A percentile compares a stretch with the other conserved stretches of the same genome.
Conservation (phyloP, 2,329 filamentous ascomycete species). For the Monosporascus sp. region DNA sequence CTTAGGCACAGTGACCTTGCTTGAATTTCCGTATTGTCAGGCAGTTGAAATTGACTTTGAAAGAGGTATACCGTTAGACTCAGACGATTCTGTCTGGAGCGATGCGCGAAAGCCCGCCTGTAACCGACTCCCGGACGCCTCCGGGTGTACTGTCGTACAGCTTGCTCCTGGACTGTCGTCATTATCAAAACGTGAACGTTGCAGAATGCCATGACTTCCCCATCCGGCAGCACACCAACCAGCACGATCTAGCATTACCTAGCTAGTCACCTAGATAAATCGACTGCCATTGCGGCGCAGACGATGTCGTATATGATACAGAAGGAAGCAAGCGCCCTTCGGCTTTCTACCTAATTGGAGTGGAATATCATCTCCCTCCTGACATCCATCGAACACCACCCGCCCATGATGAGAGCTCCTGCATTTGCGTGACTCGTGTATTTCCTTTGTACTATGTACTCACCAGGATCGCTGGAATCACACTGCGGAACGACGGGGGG, state of each 20-base stretch:
- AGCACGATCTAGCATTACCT: conserved; percentile 13
- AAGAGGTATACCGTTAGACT: no score
- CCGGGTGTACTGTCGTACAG: no score
- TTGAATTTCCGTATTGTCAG: no score
- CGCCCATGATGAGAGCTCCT: background rate
- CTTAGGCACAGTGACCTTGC: no score
- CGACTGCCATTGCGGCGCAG: conserved; percentile 19
- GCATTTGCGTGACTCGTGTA: conserved; percentile 2
- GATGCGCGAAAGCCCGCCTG: no score
- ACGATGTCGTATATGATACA: conserved; percentile 24
- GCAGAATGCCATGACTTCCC: background rate
- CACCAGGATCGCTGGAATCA: background rate
- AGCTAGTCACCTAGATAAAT: conserved; percentile 14
- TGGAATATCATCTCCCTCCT: background rate
- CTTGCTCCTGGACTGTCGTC: background rate
- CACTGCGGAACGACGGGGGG: background rate
- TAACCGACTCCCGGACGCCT: no score
- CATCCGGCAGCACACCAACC: conserved; percentile 14
- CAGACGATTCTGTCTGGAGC: no score
- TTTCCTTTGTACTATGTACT: background rate
- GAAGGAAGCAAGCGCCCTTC: conserved; percentile 22
- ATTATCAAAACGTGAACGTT: background rate
- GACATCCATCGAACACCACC: background rate
- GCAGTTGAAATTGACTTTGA: no score
- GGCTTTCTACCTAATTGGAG: conserved; percentile 22